Conservation (phyloP, 129 eudicot genomes). For the Pulicaria dysenterica region DNA sequence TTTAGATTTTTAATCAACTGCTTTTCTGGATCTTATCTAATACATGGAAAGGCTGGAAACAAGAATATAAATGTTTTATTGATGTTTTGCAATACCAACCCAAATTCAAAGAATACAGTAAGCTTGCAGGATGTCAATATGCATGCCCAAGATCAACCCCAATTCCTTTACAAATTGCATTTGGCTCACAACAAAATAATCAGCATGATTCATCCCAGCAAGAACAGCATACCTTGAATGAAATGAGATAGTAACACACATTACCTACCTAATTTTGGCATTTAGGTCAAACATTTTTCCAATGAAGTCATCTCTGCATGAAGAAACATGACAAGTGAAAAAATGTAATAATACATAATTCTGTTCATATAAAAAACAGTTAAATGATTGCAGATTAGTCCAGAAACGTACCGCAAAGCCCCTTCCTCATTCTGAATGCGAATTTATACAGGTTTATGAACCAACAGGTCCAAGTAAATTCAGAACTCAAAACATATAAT, state of each 20-base stretch:
- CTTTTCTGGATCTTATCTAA: neutral
- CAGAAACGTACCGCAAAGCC: conserved; percentile 44
- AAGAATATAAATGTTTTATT: neutral
- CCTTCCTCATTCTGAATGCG: conserved; percentile 56
- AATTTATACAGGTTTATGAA: conserved; percentile 21
- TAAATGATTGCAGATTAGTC: conserved; percentile 5
- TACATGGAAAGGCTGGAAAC: neutral
- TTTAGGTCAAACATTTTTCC: conserved; percentile 68
- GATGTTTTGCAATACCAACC: neutral
- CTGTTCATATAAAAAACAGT: neutral
- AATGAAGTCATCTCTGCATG: conserved; percentile 69
- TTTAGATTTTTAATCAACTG: neutral
- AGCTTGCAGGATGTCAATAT: conserved; percentile 14
- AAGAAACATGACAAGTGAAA: conserved; percentile 2
- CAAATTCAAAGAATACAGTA: neutral
- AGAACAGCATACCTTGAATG: conserved; percentile 1
- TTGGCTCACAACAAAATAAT: neutral
- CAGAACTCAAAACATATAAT: conserved; percentile 22
- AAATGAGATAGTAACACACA: neutral
- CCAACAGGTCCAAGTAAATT: neutral
- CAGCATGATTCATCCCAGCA: neutral
- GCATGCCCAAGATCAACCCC: neutral
- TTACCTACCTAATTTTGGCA: conserved; percentile 55
- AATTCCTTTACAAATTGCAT: neutral
- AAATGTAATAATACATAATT: conserved; percentile 3